Percentiles rank a stretch among this genome's conserved stretches.
These are phyloP conservation scores for Diplodia mutila DNA, from an alignment of 2,329 filamentous ascomycete genomes.

Conservation along the genomic window DNA sequence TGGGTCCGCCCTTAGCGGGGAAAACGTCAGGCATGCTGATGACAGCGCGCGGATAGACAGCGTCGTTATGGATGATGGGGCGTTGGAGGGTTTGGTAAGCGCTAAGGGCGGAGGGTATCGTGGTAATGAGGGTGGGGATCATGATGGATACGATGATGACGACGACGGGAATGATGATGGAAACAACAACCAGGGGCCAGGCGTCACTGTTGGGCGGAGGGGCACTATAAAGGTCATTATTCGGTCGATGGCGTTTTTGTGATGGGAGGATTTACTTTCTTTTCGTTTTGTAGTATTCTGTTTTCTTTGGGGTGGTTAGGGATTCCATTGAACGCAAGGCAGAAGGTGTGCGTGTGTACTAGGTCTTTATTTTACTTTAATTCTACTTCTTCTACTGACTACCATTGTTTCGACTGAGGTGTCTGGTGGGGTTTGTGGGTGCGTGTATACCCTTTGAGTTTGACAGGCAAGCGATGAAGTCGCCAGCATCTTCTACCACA, in stretches of 20 bases:
- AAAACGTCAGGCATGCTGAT: not conserved
- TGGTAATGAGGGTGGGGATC: constrained; percentile 2
- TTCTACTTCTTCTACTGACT: not conserved
- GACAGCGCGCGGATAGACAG: not conserved
- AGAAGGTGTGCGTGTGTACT: not conserved
- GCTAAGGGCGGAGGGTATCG: constrained; percentile 20
- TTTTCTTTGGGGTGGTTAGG: not conserved
- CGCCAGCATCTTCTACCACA: no score
- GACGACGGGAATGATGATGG: not conserved
- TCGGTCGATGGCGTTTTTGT: constrained; percentile 23
- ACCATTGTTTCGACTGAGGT: not conserved
- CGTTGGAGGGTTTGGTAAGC: not conserved
- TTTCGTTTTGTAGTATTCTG: not conserved
- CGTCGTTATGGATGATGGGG: not conserved
- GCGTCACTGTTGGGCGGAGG: constrained; percentile 2
- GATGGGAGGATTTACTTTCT: not conserved
- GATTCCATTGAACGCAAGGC: not conserved
- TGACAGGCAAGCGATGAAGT: not conserved
- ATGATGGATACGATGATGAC: not conserved
- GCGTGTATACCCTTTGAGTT: not conserved
- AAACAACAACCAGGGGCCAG: not conserved
- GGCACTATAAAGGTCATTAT: constrained; percentile 14
- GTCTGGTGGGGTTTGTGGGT: not conserved
- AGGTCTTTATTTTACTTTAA: not conserved
- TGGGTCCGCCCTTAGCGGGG: constrained; percentile 26